Evolutionary conservation across 2,329 filamentous ascomycete species (phyloP), one percentile per base, ranked within the genome.

Genomic region (Penicillium sp.): DNA sequence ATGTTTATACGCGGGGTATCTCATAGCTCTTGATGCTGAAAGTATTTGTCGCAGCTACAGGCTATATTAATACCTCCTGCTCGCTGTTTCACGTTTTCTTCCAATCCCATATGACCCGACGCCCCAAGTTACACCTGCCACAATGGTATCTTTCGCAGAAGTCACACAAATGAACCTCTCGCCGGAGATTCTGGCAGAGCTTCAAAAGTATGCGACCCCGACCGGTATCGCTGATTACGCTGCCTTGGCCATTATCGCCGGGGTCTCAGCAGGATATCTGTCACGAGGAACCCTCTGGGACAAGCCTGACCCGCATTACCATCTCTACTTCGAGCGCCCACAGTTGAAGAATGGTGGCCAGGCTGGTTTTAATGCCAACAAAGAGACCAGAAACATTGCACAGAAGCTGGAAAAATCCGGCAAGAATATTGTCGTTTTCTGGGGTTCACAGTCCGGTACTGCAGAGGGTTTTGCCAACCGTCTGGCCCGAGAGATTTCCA

Each of bases 401-500:
- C 70, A 77, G 55, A 76, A 75, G 45, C 63, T 80, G 11, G 69
- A 73, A 29, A 74, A 80, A 55, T 69, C 72, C 1, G 67, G 67
- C 16, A 67, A 70, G 80, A 95, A 96, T 78, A 93, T 91, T 70
- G 86, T 96, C 62, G 86, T 96, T 68, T 95, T 97, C 80, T 97
- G 96, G 75, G 93, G 93, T 63, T 96, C 93, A 24, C 93, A 97
- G 79, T 96, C 93, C 16, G 93, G 93, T 63, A 97, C 92, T 24
- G 93, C 93, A 44, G 93, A 97, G 78, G 91, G 96, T 72, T 96
- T 96, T 71, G 93, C 93, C 63, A 91, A 91, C 16, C 86, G 92
- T 64, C 81, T 97, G 63, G 90, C 91, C 62, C 95, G 96, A 80
- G 93, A 97, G 74, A 91, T 91, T 70, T 90, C 91, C 75, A 91